A percentile compares a stretch with the other conserved stretches of the same genome.
Evolutionary conservation across 768 basidiomycete species (phyloP).

Genomic region (Chiua virens): DNA sequence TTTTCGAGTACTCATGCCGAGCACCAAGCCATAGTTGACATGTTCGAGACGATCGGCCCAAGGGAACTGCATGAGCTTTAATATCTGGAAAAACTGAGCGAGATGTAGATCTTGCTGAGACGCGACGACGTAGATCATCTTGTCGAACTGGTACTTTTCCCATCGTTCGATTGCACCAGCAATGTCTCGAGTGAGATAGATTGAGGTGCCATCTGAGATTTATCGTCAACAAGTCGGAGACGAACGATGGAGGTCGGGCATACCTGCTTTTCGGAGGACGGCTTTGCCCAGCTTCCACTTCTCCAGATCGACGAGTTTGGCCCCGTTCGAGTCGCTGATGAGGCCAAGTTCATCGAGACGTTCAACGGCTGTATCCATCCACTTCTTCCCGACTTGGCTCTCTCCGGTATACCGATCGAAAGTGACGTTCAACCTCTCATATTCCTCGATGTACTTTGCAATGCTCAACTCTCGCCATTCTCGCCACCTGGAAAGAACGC

Average conservation of each 20-base stretch:
- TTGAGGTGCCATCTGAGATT: slow-evolving; percentile 80
- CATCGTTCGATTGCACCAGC: slow-evolving; percentile 91
- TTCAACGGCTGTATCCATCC: slow-evolving; percentile 70
- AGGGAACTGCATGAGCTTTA: slow-evolving; percentile 84
- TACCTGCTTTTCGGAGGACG: slow-evolving; percentile 83
- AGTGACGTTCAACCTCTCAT: slow-evolving; percentile 82
- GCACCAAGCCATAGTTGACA: slow-evolving; percentile 89
- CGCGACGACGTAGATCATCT: slow-evolving; percentile 92
- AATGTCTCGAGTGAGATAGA: slow-evolving; percentile 94
- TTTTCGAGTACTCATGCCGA: slow-evolving; percentile 92
- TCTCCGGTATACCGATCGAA: slow-evolving; percentile 95
- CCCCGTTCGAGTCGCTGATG: slow-evolving; percentile 75
- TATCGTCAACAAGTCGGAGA: neutral
- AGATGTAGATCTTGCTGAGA: slow-evolving; percentile 87
- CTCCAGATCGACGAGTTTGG: slow-evolving; percentile 83
- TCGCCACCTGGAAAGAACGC: slow-evolving; percentile 83
- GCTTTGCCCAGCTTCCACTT: slow-evolving; percentile 92
- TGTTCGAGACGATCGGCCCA: slow-evolving; percentile 86
- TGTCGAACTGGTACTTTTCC: slow-evolving; percentile 87
- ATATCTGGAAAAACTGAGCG: slow-evolving; percentile 90
- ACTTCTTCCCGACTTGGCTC: slow-evolving; percentile 71
- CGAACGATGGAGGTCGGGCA: slow-evolving; percentile 2
- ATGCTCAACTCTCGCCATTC: slow-evolving; percentile 92
- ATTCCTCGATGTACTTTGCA: slow-evolving; percentile 85
- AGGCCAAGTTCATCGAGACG: slow-evolving; percentile 70